A percentile compares a stretch with the other conserved stretches of the same genome.
These are phyloP conservation scores for Hamamelis virginiana DNA, from an alignment of 164 flowering plant genomes.

Conservation along the genomic window DNA sequence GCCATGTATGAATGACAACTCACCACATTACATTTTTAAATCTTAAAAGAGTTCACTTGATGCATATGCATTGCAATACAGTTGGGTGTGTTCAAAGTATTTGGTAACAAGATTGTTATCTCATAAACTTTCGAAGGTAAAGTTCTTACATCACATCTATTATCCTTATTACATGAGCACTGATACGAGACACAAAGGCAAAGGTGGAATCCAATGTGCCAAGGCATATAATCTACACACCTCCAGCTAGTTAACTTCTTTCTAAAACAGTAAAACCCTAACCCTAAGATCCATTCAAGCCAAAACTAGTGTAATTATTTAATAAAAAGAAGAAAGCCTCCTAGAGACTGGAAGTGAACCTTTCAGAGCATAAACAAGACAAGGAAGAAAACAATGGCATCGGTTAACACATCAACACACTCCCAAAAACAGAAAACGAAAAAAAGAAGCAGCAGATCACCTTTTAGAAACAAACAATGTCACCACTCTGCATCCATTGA, in stretches of 20 bases:
- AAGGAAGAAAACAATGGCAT: slow-evolving; percentile 5
- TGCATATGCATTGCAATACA: too few relatives aligned
- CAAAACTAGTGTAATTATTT: background rate
- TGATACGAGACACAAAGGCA: too few relatives aligned
- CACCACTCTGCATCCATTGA: too few relatives aligned
- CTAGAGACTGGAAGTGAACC: background rate
- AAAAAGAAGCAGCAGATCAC: background rate
- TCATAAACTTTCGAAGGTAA: too few relatives aligned
- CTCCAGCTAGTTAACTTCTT: background rate
- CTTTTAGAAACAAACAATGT: background rate
- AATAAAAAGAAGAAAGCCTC: background rate
- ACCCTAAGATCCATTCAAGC: background rate
- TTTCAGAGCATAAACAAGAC: slow-evolving; percentile 6
- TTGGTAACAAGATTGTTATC: too few relatives aligned
- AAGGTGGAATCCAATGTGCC: slow-evolving; percentile 7
- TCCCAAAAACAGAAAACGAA: background rate
- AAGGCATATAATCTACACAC: background rate
- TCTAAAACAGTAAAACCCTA: too few relatives aligned
- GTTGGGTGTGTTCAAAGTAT: too few relatives aligned
- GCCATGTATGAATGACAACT: too few relatives aligned
- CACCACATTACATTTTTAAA: too few relatives aligned
- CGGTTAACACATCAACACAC: background rate
- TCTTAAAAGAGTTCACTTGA: too few relatives aligned
- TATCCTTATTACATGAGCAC: too few relatives aligned
- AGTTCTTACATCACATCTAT: too few relatives aligned